phyloP scores from a whole-genome alignment of 305 asterid species.

The Fraxinus dipetala region DNA sequence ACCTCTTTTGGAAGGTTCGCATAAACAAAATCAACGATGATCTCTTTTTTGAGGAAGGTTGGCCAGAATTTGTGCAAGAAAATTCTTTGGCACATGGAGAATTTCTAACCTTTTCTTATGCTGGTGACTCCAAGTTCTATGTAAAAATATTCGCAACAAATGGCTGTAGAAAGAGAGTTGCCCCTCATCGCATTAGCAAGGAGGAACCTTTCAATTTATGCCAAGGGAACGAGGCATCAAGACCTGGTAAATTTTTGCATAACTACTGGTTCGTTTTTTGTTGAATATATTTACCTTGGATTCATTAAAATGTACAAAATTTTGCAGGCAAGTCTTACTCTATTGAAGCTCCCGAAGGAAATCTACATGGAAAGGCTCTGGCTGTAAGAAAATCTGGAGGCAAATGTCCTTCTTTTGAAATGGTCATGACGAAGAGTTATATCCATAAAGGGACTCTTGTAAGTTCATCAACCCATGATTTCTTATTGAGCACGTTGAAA shows the following conservation, averaged over 20 bases:
- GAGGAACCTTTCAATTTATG: background rate
- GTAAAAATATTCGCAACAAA: conserved; percentile 27
- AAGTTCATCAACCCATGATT: background rate
- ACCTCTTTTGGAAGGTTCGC: conserved; percentile 27
- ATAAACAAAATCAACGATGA: conserved; percentile 16
- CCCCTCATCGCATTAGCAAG: background rate
- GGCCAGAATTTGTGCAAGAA: conserved; percentile 43
- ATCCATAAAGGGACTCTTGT: background rate
- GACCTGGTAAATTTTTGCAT: conserved; percentile 20
- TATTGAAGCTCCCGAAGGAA: background rate
- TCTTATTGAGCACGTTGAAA: background rate
- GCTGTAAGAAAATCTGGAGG: background rate
- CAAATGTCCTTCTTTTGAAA: conserved; percentile 9
- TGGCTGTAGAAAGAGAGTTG: conserved; percentile 29
- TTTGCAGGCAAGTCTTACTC: conserved; percentile 19
- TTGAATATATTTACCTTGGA: background rate
- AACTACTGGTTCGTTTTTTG: background rate
- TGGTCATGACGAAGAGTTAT: background rate
- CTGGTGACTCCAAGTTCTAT: conserved; percentile 28
- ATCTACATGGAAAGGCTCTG: background rate
- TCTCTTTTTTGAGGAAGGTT: conserved; percentile 37
- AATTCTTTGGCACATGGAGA: conserved; percentile 32
- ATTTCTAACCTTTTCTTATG: conserved; percentile 36
- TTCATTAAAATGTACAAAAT: background rate
- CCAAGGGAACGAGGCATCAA: conserved; percentile 11